These are phyloP conservation scores for Saccharomyces hybrid DNA, from an alignment of 1,139 yeast species.

Conservation along the genomic window DNA sequence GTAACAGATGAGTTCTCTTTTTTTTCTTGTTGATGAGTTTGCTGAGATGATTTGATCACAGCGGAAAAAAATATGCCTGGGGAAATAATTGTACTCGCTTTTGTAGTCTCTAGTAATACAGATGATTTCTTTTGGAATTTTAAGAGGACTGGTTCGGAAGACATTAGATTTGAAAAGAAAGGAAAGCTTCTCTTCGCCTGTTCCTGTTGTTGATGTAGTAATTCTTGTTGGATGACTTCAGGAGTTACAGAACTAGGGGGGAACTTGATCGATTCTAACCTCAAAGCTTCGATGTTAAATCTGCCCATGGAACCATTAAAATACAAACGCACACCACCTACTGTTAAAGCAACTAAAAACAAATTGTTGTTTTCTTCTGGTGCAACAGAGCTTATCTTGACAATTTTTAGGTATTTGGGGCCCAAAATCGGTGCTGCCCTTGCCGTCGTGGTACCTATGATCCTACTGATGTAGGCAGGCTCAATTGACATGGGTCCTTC, in stretches of 20 bases:
- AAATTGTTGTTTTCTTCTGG: slow-evolving; percentile 60
- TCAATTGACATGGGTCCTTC: slow-evolving; percentile 34
- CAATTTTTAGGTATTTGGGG: slow-evolving; percentile 40
- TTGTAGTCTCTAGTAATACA: slow-evolving; percentile 36
- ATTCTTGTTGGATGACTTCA: slow-evolving; percentile 41
- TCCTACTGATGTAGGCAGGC: slow-evolving; percentile 40
- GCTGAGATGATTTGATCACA: slow-evolving; percentile 30
- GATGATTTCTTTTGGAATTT: slow-evolving; percentile 39
- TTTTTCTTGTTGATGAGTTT: slow-evolving; percentile 4
- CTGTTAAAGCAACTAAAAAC: slow-evolving; percentile 77
- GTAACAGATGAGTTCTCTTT: neutral
- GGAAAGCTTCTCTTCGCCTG: slow-evolving; percentile 34
- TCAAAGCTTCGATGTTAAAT: slow-evolving; percentile 38
- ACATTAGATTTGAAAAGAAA: slow-evolving; percentile 23
- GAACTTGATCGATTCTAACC: slow-evolving; percentile 52
- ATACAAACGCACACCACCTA: slow-evolving; percentile 75
- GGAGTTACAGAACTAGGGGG: slow-evolving; percentile 67
- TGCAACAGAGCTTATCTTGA: slow-evolving; percentile 56
- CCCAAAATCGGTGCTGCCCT: slow-evolving; percentile 36
- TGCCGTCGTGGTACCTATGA: slow-evolving; percentile 49
- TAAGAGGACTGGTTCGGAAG: slow-evolving; percentile 29
- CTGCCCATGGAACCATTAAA: slow-evolving; percentile 44
- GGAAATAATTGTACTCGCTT: slow-evolving; percentile 50
- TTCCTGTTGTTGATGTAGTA: slow-evolving; percentile 36
- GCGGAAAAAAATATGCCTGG: slow-evolving; percentile 75